Percentiles rank a stretch among this genome's conserved stretches.
These are phyloP conservation scores for Serendipita indica DNA, from an alignment of 768 basidiomycete genomes.

Conservation along the genomic window DNA sequence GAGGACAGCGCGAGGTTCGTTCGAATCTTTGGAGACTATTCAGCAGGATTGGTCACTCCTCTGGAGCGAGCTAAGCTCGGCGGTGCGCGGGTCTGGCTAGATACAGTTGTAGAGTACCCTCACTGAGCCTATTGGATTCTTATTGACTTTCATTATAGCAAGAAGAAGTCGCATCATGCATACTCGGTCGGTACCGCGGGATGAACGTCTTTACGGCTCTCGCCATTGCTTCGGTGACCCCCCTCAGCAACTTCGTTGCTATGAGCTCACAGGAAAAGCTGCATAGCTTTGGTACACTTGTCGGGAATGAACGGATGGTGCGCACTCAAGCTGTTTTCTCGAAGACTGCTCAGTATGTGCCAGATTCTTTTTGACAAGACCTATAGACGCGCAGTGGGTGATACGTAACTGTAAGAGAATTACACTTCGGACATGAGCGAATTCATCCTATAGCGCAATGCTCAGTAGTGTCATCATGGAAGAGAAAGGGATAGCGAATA, in stretches of 20 bases:
- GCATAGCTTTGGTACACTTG: not conserved
- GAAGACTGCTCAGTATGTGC: too few relatives aligned
- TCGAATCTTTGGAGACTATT: not conserved
- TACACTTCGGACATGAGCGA: too few relatives aligned
- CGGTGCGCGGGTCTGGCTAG: not conserved
- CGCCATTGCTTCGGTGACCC: not conserved
- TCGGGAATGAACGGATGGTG: not conserved
- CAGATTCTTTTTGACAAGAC: too few relatives aligned
- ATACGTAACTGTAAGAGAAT: too few relatives aligned
- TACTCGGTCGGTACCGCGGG: not conserved
- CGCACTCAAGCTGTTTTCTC: too few relatives aligned
- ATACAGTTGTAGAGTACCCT: not conserved
- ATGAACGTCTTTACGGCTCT: not conserved
- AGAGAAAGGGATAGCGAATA: too few relatives aligned
- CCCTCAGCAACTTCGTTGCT: not conserved
- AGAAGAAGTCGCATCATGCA: not conserved
- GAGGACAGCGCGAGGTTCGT: not conserved
- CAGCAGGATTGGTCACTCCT: not conserved
- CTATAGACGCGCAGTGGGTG: too few relatives aligned
- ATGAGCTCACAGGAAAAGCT: not conserved
- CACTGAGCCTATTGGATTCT: not conserved
- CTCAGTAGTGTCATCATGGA: too few relatives aligned
- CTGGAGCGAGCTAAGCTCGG: not conserved
- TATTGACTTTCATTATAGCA: not conserved
- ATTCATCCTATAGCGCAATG: too few relatives aligned